phyloP scores from a whole-genome alignment of 2,329 filamentous ascomycete species.

The Cladosporium halotolerans region DNA sequence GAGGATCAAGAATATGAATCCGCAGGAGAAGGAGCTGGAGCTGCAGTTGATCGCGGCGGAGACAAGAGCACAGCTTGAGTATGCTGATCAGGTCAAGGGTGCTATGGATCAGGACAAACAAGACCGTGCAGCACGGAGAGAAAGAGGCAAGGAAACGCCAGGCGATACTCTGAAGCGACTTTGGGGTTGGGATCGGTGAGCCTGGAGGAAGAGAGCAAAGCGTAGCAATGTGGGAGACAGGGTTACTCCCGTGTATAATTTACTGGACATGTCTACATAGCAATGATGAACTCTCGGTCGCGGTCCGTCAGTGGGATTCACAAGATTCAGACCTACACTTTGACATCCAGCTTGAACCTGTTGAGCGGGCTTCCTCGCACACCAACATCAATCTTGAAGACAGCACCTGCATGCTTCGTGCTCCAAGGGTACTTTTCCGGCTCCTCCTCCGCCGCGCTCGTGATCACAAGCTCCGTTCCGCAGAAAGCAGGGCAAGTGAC shows the following conservation, averaged over 20 bases:
- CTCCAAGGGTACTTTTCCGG: constrained; percentile 58
- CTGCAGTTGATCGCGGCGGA: constrained; percentile 60
- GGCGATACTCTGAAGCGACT: constrained; percentile 34
- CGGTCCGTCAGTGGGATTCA: not conserved
- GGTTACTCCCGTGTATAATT: constrained; percentile 1
- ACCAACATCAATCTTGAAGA: constrained; percentile 74
- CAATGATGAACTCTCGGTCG: not conserved
- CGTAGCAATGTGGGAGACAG: not conserved
- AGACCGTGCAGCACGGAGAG: constrained; percentile 50
- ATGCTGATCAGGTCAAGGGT: constrained; percentile 51
- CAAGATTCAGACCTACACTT: constrained; percentile 11
- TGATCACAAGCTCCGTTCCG: constrained; percentile 70
- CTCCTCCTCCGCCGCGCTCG: constrained; percentile 64
- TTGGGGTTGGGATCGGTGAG: constrained; percentile 26
- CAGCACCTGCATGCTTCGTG: constrained; percentile 58
- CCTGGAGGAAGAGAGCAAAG: not conserved
- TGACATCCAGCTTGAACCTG: constrained; percentile 49
- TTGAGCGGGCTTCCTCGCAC: constrained; percentile 58
- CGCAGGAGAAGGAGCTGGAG: constrained; percentile 55
- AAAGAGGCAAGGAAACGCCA: constrained; percentile 45
- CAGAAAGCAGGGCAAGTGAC: constrained; percentile 77
- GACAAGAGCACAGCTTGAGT: constrained; percentile 53
- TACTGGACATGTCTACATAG: constrained; percentile 5
- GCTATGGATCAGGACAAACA: constrained; percentile 52
- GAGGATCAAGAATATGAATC: constrained; percentile 25